These are phyloP conservation scores for Malus sieversii DNA, from an alignment of 306 rosid species.

Conservation along the genomic window DNA sequence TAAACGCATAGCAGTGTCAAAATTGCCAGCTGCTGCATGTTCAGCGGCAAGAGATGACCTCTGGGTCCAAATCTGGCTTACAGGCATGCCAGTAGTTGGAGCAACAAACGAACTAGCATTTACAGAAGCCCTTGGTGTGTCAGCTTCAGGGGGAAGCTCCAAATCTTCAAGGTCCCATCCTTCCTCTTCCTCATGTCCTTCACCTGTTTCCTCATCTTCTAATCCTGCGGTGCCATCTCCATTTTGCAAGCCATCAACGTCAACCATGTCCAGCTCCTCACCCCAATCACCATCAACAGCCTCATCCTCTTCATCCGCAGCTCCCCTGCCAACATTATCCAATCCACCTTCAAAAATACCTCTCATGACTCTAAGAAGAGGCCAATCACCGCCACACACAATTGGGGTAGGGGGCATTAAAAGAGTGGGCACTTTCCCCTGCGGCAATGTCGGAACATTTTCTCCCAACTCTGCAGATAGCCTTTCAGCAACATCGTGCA, in stretches of 20 bases:
- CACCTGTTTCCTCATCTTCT: slow-evolving; percentile 57
- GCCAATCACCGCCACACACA: slow-evolving; percentile 84
- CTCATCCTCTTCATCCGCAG: slow-evolving; percentile 62
- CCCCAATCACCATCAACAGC: slow-evolving; percentile 71
- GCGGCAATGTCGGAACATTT: slow-evolving; percentile 62
- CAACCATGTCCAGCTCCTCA: slow-evolving; percentile 72
- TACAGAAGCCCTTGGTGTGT: slow-evolving; percentile 61
- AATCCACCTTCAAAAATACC: slow-evolving; percentile 85
- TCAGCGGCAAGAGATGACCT: slow-evolving; percentile 92
- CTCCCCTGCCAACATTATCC: slow-evolving; percentile 37
- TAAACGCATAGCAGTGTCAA: slow-evolving; percentile 86
- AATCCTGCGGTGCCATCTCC: slow-evolving; percentile 54
- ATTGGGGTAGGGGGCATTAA: slow-evolving; percentile 70
- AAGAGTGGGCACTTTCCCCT: slow-evolving; percentile 65
- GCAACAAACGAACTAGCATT: slow-evolving; percentile 55
- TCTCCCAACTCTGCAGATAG: slow-evolving; percentile 79
- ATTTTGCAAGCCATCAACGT: slow-evolving; percentile 54
- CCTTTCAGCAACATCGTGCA: slow-evolving; percentile 70
- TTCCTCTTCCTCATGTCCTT: slow-evolving; percentile 69
- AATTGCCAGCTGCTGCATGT: slow-evolving; percentile 91
- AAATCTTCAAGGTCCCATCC: slow-evolving; percentile 95
- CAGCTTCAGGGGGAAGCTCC: slow-evolving; percentile 78
- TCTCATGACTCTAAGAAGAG: slow-evolving; percentile 76
- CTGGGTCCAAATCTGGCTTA: slow-evolving; percentile 85
- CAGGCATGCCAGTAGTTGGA: slow-evolving; percentile 91